Evolutionary conservation across 306 rosid genomes (phyloP).

Genomic region (Trifolium dubium): DNA sequence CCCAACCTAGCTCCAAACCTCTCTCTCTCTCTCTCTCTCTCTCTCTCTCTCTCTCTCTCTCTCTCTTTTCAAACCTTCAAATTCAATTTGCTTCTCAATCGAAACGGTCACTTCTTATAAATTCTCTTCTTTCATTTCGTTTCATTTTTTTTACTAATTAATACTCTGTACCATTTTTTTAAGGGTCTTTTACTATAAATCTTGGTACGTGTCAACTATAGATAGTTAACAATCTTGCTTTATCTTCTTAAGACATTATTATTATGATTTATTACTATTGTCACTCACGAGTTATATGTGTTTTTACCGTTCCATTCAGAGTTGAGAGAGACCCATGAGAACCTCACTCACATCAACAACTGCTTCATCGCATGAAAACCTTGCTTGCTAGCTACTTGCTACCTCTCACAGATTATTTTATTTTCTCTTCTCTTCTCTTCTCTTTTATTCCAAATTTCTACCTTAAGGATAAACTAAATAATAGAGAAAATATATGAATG

Average conservation of each 20-base stretch:
- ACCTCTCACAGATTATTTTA: conserved; percentile 9
- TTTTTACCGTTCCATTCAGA: conserved; percentile 27
- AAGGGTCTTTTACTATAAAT: too few relatives aligned
- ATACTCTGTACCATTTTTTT: too few relatives aligned
- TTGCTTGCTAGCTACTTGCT: background rate
- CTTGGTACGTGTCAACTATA: too few relatives aligned
- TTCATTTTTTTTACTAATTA: too few relatives aligned
- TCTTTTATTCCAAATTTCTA: conserved; percentile 37
- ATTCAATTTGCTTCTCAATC: too few relatives aligned
- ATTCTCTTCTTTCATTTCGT: too few relatives aligned
- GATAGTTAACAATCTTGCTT: conserved; percentile 12
- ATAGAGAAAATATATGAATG: conserved; percentile 9
- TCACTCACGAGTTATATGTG: background rate
- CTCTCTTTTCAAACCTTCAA: conserved; percentile 5
- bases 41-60: conserved; percentile 37
- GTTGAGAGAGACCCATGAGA: conserved; percentile 19
- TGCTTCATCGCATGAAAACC: conserved; percentile 35
- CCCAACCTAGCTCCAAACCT: conserved; percentile 49
- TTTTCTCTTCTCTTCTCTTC: too few relatives aligned
- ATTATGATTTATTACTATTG: too few relatives aligned
- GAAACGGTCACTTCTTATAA: too few relatives aligned
- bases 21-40: background rate
- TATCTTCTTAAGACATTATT: conserved; percentile 21
- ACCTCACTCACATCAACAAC: conserved; percentile 37
- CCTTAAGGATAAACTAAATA: conserved; percentile 37